A percentile compares a stretch with the other conserved stretches of the same genome.
Evolutionary conservation across 2,329 filamentous ascomycete species (phyloP).

Genomic region (Colletotrichum chlorophyti): DNA sequence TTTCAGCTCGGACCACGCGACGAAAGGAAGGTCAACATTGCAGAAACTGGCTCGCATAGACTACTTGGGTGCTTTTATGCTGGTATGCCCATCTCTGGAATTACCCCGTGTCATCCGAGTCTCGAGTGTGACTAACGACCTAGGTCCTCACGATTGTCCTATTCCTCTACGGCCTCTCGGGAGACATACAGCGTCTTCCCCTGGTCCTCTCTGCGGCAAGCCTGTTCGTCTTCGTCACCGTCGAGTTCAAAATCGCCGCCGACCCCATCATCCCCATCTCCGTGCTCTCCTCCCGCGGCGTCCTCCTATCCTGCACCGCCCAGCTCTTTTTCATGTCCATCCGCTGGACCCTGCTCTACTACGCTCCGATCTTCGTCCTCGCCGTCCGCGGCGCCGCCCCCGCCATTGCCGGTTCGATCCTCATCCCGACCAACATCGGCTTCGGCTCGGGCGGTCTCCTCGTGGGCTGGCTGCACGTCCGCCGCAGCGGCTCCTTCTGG

Average conservation of each 20-base stretch:
- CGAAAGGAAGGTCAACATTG: constrained; percentile 48
- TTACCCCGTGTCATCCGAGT: neutral
- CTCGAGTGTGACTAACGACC: constrained; percentile 28
- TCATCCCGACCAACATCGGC: constrained; percentile 82
- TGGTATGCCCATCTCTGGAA: constrained; percentile 54
- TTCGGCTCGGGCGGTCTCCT: constrained; percentile 78
- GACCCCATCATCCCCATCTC: constrained; percentile 79
- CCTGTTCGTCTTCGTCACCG: constrained; percentile 61
- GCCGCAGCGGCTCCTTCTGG: constrained; percentile 76
- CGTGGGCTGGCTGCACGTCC: constrained; percentile 79
- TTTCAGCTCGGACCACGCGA: constrained; percentile 38
- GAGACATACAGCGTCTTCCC: constrained; percentile 63
- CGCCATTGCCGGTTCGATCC: constrained; percentile 74
- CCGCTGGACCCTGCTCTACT: constrained; percentile 83
- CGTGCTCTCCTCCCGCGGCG: constrained; percentile 72
- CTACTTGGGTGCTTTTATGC: constrained; percentile 73
- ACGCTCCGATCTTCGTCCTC: constrained; percentile 80
- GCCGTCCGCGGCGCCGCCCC: constrained; percentile 75
- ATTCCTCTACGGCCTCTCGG: constrained; percentile 75
- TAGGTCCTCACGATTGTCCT: constrained; percentile 71
- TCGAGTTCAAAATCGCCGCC: constrained; percentile 67
- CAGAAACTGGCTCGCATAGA: constrained; percentile 72
- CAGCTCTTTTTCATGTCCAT: constrained; percentile 82
- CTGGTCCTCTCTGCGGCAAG: constrained; percentile 63
- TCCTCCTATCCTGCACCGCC: constrained; percentile 75